A percentile compares a stretch with the other conserved stretches of the same genome.
Conservation (phyloP, 345 rosid genomes). For the Populus euphratica region DNA sequence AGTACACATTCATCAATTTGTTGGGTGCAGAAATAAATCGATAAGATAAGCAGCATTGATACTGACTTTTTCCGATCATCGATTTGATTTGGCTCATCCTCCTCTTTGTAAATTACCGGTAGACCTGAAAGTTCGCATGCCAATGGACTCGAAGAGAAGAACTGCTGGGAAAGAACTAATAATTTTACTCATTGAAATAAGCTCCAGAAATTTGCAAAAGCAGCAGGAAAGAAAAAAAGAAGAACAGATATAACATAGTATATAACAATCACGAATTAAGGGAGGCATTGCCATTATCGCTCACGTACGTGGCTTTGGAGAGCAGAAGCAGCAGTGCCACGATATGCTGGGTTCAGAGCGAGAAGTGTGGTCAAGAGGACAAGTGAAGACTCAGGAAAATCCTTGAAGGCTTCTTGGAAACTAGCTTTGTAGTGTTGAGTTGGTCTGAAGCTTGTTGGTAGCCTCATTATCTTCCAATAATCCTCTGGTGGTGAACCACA, state of each 20-base stretch:
- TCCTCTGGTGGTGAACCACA: slow-evolving; percentile 83
- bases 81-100: slow-evolving; percentile 27
- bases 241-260: not conserved
- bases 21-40: too few relatives aligned
- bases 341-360: slow-evolving; percentile 59
- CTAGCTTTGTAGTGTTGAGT: slow-evolving; percentile 65
- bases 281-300: not conserved
- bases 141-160: slow-evolving; percentile 54
- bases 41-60: not conserved
- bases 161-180: slow-evolving; percentile 28
- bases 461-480: slow-evolving; percentile 72
- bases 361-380: slow-evolving; percentile 55
- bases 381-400: slow-evolving; percentile 56
- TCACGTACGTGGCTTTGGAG: slow-evolving; percentile 53
- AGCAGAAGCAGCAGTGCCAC: slow-evolving; percentile 72
- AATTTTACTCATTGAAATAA: not conserved
- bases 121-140: slow-evolving; percentile 48
- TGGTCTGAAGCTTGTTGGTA: slow-evolving; percentile 64
- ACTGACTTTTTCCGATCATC: slow-evolving; percentile 38
- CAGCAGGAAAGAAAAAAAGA: not conserved
- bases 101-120: slow-evolving; percentile 39
- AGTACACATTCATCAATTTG: not conserved
- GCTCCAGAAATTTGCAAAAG: not conserved
- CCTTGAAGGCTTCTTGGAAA: slow-evolving; percentile 55
- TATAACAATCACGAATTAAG: not conserved